These are phyloP conservation scores for Penicillium longicatenatum DNA, from an alignment of 495 filamentous ascomycete species.

Conservation along the genomic window DNA sequence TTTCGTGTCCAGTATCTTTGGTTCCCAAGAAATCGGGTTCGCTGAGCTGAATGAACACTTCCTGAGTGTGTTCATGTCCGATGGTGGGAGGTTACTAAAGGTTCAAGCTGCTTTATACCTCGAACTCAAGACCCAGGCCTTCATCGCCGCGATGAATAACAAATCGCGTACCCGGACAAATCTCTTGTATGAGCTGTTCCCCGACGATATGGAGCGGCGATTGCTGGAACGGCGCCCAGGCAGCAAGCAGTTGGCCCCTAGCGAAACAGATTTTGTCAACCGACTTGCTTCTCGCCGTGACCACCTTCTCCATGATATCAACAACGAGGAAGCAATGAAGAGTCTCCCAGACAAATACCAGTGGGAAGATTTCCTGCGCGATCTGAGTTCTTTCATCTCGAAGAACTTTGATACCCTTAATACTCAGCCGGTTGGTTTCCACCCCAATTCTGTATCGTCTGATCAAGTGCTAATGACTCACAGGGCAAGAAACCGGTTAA, in stretches of 20 bases:
- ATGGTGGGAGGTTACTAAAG: slow-evolving; percentile 70
- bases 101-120: slow-evolving; percentile 73
- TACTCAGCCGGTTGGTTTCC: slow-evolving; percentile 44
- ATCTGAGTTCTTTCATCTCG: slow-evolving; percentile 72
- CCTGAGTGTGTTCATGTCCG: slow-evolving; percentile 79
- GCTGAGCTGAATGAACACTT: slow-evolving; percentile 84
- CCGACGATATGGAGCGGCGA: slow-evolving; percentile 63
- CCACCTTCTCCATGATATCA: slow-evolving; percentile 64
- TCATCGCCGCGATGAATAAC: slow-evolving; percentile 71
- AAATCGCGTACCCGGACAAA: slow-evolving; percentile 65
- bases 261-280: slow-evolving; percentile 74
- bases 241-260: slow-evolving; percentile 61
- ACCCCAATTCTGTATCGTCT: neutral
- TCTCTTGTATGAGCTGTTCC: slow-evolving; percentile 74
- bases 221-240: slow-evolving; percentile 67
- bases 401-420: slow-evolving; percentile 71
- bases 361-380: slow-evolving; percentile 76
- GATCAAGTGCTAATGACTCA: slow-evolving; percentile 22
- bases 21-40: slow-evolving; percentile 78
- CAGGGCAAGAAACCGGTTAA: slow-evolving; percentile 47
- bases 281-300: slow-evolving; percentile 64
- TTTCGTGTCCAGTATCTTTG: slow-evolving; percentile 80
- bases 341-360: slow-evolving; percentile 73
- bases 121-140: slow-evolving; percentile 83
- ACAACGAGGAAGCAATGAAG: slow-evolving; percentile 61